Evolutionary conservation across 495 filamentous ascomycete species (phyloP), one percentile per base, ranked within the genome.

Genomic region (Lindgomyces ingoldianus): DNA sequence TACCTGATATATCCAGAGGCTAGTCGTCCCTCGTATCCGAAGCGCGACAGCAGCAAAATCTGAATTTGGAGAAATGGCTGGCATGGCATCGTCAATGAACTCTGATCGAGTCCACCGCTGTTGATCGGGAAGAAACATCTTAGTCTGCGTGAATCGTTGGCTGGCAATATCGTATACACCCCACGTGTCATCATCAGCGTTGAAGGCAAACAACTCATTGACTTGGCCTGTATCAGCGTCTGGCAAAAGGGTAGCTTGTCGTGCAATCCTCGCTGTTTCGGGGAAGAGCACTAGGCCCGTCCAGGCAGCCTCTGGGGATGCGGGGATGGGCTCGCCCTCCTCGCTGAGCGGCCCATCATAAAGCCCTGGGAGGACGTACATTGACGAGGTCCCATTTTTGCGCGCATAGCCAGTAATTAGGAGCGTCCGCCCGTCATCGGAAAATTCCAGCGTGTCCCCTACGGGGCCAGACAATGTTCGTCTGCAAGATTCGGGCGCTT

Each of bases 371-470:
- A 72, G 49, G 10, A 68, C 46, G 33, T 64, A 67, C 18, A 72
- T 9, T 8, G 70, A 68, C 0, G 70, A 68, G 30, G 19, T 48
- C 12, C 45, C 57, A 2, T 42, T 25, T 16, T 62, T 63, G 0
- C 68, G 56, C 87, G 84, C 19, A 84, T 75, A 3, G 88, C 54
- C 90, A 8, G 91, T 93, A 29, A 91, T 91, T 25, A 96, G 74
- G n/a, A 96, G 79, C 77, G 94, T 89, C 0, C 87, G 85, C 3
- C 91, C 91, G 74, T 96, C 91, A 29, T 83, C 82, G 0, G 92
- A 94, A 72, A 96, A 96, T 3, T 86, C 81, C 29, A 96, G 76
- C 1, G 85, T 80, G 75, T 96, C 91, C 1, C 93, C 88, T 1
- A 82, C 82, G 65, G 87, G 85, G 69, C 91, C 95, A 64, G 93